These are phyloP conservation scores for Ophiostoma himal-ulmi DNA, from an alignment of 2,329 filamentous ascomycete species.

Conservation along the genomic window DNA sequence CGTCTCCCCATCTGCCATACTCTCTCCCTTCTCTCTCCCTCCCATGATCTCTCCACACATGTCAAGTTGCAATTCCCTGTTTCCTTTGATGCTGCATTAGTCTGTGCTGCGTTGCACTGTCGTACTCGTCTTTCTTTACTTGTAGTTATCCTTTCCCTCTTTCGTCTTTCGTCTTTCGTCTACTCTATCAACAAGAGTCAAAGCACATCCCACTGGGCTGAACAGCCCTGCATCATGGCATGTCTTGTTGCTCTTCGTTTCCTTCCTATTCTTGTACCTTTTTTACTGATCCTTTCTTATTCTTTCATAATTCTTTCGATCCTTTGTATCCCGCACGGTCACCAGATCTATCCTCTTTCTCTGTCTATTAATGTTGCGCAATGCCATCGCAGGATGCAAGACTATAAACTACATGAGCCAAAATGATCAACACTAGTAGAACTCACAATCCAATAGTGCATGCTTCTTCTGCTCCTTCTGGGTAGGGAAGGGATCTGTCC, in stretches of 20 bases:
- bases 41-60: constrained; percentile 6
- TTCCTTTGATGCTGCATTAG: constrained; percentile 4
- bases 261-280: background rate
- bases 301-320: background rate
- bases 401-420: background rate
- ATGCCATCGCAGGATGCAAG: background rate
- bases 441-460: background rate
- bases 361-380: background rate
- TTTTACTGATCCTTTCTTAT: background rate
- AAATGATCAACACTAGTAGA: background rate
- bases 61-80: constrained; percentile 5
- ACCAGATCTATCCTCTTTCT: background rate
- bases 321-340: background rate
- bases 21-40: background rate
- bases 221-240: background rate
- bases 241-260: background rate
- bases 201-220: constrained; percentile 6
- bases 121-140: background rate
- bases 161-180: background rate
- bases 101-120: background rate
- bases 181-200: background rate
- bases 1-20: background rate
- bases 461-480: background rate
- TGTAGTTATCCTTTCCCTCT: background rate
- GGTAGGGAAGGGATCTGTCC: background rate